A percentile compares a stretch with the other conserved stretches of the same genome.
phyloP scores from a whole-genome alignment of 768 basidiomycete genomes.

The Daedaleopsis nitida region DNA sequence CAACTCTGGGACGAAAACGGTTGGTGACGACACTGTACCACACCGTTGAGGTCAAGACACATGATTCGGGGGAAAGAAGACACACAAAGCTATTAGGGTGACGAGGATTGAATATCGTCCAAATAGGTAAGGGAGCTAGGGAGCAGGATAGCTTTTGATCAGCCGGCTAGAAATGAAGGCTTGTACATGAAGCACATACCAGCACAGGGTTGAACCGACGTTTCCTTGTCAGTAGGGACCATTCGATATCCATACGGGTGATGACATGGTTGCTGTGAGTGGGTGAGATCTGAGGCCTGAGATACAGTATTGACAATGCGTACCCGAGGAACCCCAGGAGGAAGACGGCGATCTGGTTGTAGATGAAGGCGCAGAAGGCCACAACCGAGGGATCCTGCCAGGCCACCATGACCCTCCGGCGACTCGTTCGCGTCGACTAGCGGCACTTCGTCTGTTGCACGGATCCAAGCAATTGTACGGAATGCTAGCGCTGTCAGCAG shows the following conservation, averaged over 20 bases:
- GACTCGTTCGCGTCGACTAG: background rate
- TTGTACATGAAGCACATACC: background rate
- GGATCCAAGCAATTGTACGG: no score
- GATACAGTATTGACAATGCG: background rate
- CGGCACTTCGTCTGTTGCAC: background rate
- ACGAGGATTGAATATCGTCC: slow-evolving; percentile 12
- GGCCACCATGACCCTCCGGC: background rate
- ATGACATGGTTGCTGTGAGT: slow-evolving; percentile 6
- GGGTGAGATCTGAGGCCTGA: background rate
- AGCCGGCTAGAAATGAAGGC: background rate
- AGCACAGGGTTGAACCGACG: slow-evolving; percentile 6
- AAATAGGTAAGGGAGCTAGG: slow-evolving; percentile 13
- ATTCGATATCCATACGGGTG: slow-evolving; percentile 7
- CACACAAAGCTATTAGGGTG: slow-evolving; percentile 9
- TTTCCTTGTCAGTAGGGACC: slow-evolving; percentile 10
- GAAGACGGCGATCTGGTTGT: slow-evolving; percentile 13
- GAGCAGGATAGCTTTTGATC: background rate
- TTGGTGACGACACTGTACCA: slow-evolving; percentile 1
- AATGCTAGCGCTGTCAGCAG: no score
- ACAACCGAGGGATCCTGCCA: slow-evolving; percentile 18
- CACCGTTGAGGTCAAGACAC: no score
- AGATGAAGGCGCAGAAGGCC: slow-evolving; percentile 11
- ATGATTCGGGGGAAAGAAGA: background rate
- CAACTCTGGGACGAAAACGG: background rate
- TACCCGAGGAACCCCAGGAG: slow-evolving; percentile 14